Conservation (phyloP, 139 green algal species). For the Picochlorum costavermella region DNA sequence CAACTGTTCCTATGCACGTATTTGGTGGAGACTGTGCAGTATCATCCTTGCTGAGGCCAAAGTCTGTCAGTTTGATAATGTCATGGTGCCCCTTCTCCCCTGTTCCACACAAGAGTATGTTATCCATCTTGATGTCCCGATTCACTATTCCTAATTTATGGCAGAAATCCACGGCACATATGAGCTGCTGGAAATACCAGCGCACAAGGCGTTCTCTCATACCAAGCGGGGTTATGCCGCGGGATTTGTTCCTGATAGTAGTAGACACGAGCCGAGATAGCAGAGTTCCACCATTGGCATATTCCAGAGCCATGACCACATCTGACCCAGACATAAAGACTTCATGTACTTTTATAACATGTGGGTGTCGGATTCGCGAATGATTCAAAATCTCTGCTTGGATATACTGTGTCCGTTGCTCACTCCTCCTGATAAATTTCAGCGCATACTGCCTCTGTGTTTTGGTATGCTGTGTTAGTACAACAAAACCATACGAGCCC, state of each 20-base stretch:
- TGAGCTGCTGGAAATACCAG: conserved; percentile 98
- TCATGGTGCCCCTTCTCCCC: conserved; percentile 11
- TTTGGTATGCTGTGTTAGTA: background rate
- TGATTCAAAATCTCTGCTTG: conserved; percentile 93
- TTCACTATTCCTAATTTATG: conserved; percentile 76
- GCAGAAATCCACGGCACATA: conserved; percentile 90
- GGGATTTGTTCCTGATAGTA: conserved; percentile 57
- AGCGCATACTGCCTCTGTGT: background rate
- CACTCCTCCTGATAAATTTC: conserved; percentile 1
- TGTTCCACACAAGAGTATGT: conserved; percentile 81
- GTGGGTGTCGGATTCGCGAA: conserved; percentile 75
- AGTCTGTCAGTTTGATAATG: conserved; percentile 55
- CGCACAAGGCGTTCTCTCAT: conserved; percentile 57
- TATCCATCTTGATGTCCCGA: conserved; percentile 93
- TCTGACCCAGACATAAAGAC: conserved; percentile 49
- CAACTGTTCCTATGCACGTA: conserved; percentile 86
- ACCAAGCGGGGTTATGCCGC: conserved; percentile 73
- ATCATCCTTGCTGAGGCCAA: conserved; percentile 60
- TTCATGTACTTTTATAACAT: conserved; percentile 87
- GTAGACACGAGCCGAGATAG: conserved; percentile 36
- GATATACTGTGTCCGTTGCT: conserved; percentile 62
- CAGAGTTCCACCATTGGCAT: conserved; percentile 56
- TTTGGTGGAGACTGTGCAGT: conserved; percentile 59
- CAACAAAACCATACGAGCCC: too few species aligned
- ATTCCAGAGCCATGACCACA: conserved; percentile 76